phyloP scores from a whole-genome alignment of 257 asterid genomes.

The Solanum ahanhuiri region DNA sequence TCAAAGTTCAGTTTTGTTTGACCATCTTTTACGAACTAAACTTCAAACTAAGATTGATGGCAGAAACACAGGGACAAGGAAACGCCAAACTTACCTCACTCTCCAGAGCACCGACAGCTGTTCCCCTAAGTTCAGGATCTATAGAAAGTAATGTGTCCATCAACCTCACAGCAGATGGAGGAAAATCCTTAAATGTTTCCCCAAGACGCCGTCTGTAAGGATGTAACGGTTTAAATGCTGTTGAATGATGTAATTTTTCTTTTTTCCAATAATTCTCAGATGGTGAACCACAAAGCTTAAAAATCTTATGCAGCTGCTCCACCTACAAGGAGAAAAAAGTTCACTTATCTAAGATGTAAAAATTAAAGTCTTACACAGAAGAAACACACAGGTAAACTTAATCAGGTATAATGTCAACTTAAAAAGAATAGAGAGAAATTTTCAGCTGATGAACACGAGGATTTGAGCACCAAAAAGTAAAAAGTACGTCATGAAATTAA shows the following conservation, averaged over 20 bases:
- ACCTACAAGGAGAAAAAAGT: constrained; percentile 36
- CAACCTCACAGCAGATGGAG: constrained; percentile 49
- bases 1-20: neutral
- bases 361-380: neutral
- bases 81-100: constrained; percentile 39
- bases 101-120: constrained; percentile 62
- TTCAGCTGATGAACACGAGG: neutral
- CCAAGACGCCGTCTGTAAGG: constrained; percentile 61
- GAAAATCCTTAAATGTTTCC: constrained; percentile 61
- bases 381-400: neutral
- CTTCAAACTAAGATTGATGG: neutral
- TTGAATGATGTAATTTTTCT: constrained; percentile 57
- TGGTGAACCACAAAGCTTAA: constrained; percentile 92
- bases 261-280: constrained; percentile 79
- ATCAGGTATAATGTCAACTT: neutral
- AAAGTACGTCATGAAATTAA: neutral
- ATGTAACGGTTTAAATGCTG: constrained; percentile 56
- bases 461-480: neutral
- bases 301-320: constrained; percentile 83
- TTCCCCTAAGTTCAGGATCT: constrained; percentile 65
- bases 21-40: neutral
- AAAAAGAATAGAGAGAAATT: neutral
- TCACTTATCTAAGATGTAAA: neutral
- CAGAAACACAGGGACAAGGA: neutral
- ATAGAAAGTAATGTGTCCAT: constrained; percentile 72